Evolutionary conservation across 139 green algal genomes (phyloP), one percentile per base, ranked within the genome.

Genomic region (Edaphochlamys debaryana): DNA sequence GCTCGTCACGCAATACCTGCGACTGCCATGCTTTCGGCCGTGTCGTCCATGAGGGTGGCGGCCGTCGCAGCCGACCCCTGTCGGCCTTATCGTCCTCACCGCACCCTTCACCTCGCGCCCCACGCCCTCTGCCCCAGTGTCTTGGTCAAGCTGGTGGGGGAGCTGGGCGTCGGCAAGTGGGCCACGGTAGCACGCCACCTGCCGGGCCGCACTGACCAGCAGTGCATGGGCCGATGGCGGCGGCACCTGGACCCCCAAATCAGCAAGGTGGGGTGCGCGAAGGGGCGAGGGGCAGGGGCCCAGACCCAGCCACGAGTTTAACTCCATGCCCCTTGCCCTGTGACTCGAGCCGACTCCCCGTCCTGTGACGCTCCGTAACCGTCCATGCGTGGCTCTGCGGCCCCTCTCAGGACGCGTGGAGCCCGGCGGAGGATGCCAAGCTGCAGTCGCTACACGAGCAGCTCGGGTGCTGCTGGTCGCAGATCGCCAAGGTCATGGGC

Each of bases 181-280:
- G 95, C 95, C 7, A 89, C 93, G 36, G 96, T 98, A 32, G 89
- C 93, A 4, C 89, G 94, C 25, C 80, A 90, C 41, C 81, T 94
- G 54, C 77, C 86, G n/a, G 93, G 93, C 0, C 88, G 93, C 48
- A 96, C 94, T 45, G 94, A 98, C 82, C 95, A 98, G 91, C 95
- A 98, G 88, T 98, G 95, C 89, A 97, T 98, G 94, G 95, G 94
- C 27, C 87, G 94, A 38, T 98, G 94, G 94, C 87, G 92, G 38
- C 87, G 94, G 3, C 95, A 97, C 85, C 87, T 98, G 50, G 95
- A 98, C 86, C 95, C 95, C 1, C 84, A 77, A 58, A 95, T 98
- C 56, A 78, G 42, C 9, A 88, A 82, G 84, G 87, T 89, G 56
- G 62, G 87, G n/a, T n/a, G n/a, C n/a, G n/a, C n/a, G n/a, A n/a